phyloP scores from a whole-genome alignment of 2,329 filamentous ascomycete genomes.

The Diplodia intermedia region DNA sequence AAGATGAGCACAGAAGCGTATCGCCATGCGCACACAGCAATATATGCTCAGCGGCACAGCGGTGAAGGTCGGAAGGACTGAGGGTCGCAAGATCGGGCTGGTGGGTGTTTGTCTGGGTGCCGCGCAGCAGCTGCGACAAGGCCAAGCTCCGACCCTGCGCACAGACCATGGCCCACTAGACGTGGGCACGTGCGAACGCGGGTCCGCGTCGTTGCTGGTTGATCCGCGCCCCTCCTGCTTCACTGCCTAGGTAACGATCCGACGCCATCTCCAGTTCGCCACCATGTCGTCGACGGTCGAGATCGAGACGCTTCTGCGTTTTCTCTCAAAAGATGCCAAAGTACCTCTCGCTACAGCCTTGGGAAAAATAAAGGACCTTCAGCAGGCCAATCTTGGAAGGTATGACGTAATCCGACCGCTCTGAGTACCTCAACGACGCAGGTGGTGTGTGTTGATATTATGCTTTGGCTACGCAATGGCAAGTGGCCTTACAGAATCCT shows the following conservation, averaged over 20 bases:
- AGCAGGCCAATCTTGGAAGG: conserved; percentile 53
- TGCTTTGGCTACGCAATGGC: too few species aligned
- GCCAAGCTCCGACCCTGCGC: not conserved
- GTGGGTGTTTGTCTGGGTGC: not conserved
- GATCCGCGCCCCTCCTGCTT: not conserved
- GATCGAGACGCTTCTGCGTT: conserved; percentile 60
- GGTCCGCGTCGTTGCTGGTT: not conserved
- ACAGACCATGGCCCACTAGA: not conserved
- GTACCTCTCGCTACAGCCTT: conserved; percentile 63
- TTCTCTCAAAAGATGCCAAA: conserved; percentile 65
- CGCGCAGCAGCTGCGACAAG: conserved; percentile 12
- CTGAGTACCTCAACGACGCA: not conserved
- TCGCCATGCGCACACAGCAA: not conserved
- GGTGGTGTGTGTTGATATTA: too few species aligned
- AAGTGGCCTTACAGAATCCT: too few species aligned
- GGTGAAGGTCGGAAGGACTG: not conserved
- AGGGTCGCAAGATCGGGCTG: not conserved
- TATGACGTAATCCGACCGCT: conserved; percentile 31
- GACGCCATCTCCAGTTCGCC: not conserved
- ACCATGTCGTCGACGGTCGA: conserved; percentile 47
- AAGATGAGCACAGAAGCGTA: not conserved
- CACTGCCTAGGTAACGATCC: not conserved
- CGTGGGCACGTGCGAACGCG: conserved; percentile 1
- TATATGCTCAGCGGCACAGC: not conserved
- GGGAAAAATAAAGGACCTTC: conserved; percentile 61